phyloP scores from a whole-genome alignment of 2,329 filamentous ascomycete genomes.

The Truncatella angustata region DNA sequence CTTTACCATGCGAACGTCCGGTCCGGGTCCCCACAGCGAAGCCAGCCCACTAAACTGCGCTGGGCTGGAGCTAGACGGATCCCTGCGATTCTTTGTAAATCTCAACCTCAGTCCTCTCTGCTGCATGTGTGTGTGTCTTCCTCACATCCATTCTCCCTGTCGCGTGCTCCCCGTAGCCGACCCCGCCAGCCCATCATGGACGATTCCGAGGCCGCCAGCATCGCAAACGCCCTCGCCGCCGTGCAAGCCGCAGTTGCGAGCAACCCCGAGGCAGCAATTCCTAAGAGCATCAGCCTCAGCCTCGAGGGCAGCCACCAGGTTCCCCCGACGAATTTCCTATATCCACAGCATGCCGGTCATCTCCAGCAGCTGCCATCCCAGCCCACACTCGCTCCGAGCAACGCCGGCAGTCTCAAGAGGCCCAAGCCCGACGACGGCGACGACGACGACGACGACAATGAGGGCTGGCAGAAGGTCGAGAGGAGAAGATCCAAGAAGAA shows the following conservation, averaged over 20 bases:
- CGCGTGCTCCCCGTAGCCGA: not conserved
- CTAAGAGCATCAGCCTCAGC: constrained; percentile 4
- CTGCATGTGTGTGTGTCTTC: not conserved
- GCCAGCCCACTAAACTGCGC: too few species aligned
- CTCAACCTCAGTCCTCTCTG: not conserved
- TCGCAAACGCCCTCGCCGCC: constrained; percentile 13
- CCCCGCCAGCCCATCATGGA: constrained; percentile 6
- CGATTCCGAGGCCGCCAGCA: constrained; percentile 9
- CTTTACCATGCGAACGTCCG: too few species aligned
- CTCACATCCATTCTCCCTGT: not conserved
- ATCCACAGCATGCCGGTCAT: not conserved
- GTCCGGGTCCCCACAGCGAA: too few species aligned
- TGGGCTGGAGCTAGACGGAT: too few species aligned
- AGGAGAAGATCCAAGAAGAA: constrained; percentile 35
- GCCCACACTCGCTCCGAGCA: not conserved
- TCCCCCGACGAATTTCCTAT: not conserved
- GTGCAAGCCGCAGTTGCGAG: constrained; percentile 11
- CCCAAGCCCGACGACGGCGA: constrained; percentile 50
- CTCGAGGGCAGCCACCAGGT: not conserved
- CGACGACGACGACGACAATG: constrained; percentile 29
- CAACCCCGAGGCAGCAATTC: constrained; percentile 11
- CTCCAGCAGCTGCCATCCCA: not conserved
- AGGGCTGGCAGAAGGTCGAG: constrained; percentile 55
- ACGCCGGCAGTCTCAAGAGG: constrained; percentile 44
- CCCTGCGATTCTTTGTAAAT: not conserved